A percentile compares a stretch with the other conserved stretches of the same genome.
These are phyloP conservation scores for Hanseniaspora mollemarum DNA, from an alignment of 805 yeast genomes.

Conservation along the genomic window DNA sequence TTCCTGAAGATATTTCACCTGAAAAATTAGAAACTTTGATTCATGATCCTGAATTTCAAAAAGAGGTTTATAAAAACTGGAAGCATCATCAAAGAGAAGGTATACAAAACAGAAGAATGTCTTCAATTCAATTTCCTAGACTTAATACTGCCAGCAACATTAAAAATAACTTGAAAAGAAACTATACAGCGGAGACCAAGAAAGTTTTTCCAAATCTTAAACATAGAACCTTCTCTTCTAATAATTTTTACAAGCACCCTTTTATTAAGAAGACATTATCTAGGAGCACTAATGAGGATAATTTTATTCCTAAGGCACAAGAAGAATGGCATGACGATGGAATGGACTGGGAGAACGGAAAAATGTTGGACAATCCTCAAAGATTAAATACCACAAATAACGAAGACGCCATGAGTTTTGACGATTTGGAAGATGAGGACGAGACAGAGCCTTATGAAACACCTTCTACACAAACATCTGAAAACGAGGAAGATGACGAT, in stretches of 20 bases:
- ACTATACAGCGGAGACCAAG: neutral
- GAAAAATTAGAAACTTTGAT: conserved; percentile 9
- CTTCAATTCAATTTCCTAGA: neutral
- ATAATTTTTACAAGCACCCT: neutral
- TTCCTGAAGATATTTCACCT: neutral
- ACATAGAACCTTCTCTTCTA: neutral
- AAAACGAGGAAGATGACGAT: conserved; percentile 17
- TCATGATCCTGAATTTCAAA: conserved; percentile 18
- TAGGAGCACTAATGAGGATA: neutral
- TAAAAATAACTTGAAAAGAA: neutral
- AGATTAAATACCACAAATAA: neutral
- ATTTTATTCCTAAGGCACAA: neutral
- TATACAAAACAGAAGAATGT: neutral
- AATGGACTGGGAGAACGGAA: conserved; percentile 16
- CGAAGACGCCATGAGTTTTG: neutral
- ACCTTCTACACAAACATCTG: conserved; percentile 16
- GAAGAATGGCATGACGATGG: conserved; percentile 10
- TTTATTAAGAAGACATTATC: neutral
- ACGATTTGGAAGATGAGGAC: conserved; percentile 13
- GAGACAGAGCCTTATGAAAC: conserved; percentile 14
- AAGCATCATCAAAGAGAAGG: conserved; percentile 4
- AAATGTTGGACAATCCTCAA: neutral
- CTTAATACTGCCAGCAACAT: neutral
- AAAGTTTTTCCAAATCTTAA: neutral
- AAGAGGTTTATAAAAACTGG: conserved; percentile 16